Percentiles rank a stretch among this genome's conserved stretches.
phyloP scores from a whole-genome alignment of 2,329 filamentous ascomycete species.

The Aspergillus glaucus region DNA sequence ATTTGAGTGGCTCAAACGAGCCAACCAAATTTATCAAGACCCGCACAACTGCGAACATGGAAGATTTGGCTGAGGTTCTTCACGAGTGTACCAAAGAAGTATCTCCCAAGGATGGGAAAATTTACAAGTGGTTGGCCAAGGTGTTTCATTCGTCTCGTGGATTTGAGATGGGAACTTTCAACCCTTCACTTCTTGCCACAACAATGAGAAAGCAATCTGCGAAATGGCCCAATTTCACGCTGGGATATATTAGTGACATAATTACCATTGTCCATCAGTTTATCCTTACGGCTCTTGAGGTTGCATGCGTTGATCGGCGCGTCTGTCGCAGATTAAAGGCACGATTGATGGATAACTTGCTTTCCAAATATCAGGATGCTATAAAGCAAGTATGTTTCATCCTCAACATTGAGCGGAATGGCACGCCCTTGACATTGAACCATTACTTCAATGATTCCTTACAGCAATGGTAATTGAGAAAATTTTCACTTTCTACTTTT shows the following conservation, averaged over 20 bases:
- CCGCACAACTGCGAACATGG: background rate
- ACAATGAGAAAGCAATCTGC: constrained; percentile 49
- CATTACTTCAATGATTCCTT: constrained; percentile 45
- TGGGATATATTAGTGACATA: constrained; percentile 46
- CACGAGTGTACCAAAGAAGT: constrained; percentile 3
- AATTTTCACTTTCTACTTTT: constrained; percentile 2
- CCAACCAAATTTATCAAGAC: background rate
- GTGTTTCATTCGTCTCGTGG: constrained; percentile 45
- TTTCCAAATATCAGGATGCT: constrained; percentile 42
- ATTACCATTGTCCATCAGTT: constrained; percentile 51
- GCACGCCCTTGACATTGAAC: constrained; percentile 47
- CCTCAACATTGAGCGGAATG: constrained; percentile 45
- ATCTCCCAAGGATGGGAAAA: constrained; percentile 14
- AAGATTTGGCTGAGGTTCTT: constrained; percentile 16
- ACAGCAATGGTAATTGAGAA: constrained; percentile 26
- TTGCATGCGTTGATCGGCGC: constrained; percentile 39
- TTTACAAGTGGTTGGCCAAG: constrained; percentile 42
- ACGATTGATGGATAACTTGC: constrained; percentile 42
- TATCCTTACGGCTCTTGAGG: constrained; percentile 39
- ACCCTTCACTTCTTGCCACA: constrained; percentile 21
- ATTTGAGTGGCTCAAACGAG: background rate
- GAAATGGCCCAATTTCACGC: constrained; percentile 48
- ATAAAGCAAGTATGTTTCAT: constrained; percentile 48
- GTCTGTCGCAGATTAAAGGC: constrained; percentile 41
- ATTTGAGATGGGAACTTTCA: constrained; percentile 49